These are phyloP conservation scores for Conringia planisiliqua DNA, from an alignment of 345 rosid species.

Conservation along the genomic window DNA sequence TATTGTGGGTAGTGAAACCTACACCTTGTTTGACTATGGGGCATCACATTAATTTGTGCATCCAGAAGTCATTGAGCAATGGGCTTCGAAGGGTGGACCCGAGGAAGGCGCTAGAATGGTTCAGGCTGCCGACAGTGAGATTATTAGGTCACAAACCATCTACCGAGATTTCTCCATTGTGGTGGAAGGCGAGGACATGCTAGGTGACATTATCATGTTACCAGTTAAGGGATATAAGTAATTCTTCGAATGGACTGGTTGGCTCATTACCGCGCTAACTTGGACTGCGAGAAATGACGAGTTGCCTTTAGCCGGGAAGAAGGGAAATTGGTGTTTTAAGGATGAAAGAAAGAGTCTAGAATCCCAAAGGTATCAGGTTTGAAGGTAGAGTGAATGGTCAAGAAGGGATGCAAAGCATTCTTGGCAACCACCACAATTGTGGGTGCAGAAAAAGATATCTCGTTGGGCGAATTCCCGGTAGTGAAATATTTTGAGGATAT, in stretches of 20 bases:
- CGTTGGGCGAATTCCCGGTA: too few species aligned
- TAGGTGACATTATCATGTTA: neutral
- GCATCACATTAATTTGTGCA: too few species aligned
- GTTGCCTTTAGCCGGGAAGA: neutral
- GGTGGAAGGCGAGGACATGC: neutral
- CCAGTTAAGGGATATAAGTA: neutral
- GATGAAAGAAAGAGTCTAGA: too few species aligned
- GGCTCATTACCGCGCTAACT: neutral
- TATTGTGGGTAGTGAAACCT: too few species aligned
- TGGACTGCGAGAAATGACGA: too few species aligned
- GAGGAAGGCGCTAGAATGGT: too few species aligned
- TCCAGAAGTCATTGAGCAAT: too few species aligned
- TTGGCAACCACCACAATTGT: neutral
- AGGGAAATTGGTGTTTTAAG: neutral
- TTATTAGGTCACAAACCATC: too few species aligned
- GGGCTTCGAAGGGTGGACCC: too few species aligned
- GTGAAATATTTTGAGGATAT: neutral
- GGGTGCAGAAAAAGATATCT: neutral
- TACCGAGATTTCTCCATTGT: too few species aligned
- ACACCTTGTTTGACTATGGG: too few species aligned
- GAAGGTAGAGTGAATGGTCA: neutral
- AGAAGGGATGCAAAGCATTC: neutral
- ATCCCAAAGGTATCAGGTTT: neutral
- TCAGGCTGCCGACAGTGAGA: too few species aligned
- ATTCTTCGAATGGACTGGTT: neutral